phyloP scores from a whole-genome alignment of 148 eudicot genomes.

The Mesembryanthemum crystallinum region DNA sequence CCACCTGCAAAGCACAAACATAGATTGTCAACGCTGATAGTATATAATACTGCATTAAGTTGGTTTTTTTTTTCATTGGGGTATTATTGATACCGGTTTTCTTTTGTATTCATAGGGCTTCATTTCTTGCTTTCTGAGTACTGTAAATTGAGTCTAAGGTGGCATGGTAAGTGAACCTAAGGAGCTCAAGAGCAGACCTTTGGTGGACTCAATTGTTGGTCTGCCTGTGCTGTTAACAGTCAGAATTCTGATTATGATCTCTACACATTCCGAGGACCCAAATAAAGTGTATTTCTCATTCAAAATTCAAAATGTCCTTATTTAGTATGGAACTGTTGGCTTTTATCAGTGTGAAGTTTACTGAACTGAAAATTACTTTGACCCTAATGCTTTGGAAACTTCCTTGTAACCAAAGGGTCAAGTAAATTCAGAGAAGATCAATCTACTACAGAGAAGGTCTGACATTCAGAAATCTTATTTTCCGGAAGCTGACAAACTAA shows the following conservation, averaged over 20 bases:
- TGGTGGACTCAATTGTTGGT: not conserved
- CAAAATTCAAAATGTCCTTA: not conserved
- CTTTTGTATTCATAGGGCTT: not conserved
- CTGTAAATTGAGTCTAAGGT: not conserved
- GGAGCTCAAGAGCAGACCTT: not conserved
- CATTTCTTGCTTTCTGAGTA: not conserved
- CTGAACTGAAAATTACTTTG: not conserved
- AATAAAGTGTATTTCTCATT: not conserved
- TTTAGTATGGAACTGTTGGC: slow-evolving; percentile 5
- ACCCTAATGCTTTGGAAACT: not conserved
- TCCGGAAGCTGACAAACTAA: not conserved
- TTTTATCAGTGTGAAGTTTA: not conserved
- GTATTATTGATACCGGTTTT: not conserved
- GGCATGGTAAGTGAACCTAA: not conserved
- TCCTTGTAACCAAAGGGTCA: not conserved
- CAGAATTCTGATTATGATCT: not conserved
- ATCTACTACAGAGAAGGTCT: not conserved
- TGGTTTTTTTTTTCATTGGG: not conserved
- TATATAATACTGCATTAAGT: not conserved
- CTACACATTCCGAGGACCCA: not conserved
- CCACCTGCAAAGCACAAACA: slow-evolving; percentile 53
- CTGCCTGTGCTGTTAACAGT: not conserved
- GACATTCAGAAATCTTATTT: not conserved
- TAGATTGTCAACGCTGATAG: slow-evolving; percentile 2
- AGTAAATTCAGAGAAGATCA: not conserved